Base-by-base conservation (phyloP, 345 rosid genomes). In the Turritis glabra region DNA sequence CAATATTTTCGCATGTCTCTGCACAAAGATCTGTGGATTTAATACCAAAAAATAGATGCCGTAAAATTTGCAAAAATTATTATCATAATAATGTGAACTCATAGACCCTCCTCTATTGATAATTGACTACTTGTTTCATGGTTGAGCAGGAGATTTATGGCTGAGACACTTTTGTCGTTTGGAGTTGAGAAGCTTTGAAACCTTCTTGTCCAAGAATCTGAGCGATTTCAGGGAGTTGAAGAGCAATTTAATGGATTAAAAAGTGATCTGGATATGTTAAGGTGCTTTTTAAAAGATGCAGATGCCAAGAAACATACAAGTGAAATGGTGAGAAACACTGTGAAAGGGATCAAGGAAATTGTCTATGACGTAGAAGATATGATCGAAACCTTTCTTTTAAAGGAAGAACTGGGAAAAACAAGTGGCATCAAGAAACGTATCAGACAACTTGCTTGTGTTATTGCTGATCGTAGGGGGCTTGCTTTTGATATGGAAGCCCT, bases 201-300 rank as follows among this genome's bases (percentile, higher is more conserved):
- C 17, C 25, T 73, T n/a, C 23, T 74, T 18, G 46, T 40, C 22
- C 73, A 14, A n/a, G 70, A 63, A 63, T 13, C 69, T 1, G 9
- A 25, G 3, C 50, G 22, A 15, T 40, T 52, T 22, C 18, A 30
- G 2, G 75, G 56, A 50, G 55, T 80, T 5, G 15, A 50, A 12
- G 56, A 69, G 5, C 48, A 79, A 32, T 30, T 75, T 7, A 5
- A 17, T 18, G 56, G 29, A 68, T 8, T 80, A 4, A 65, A 64
- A 54, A 53, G 22, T 43, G 79, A 76, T 5, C 37, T 82, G 1
- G 46, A 30, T n/a, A 38, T 44, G 54, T 72, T 79, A 71, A 70
- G 61, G 3, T 65, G 74, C 15, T 79, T 76, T 51, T 38, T 76
- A 32, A 32, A 64, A 73, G 85, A 82, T 54, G 75, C 75, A 2